These are phyloP conservation scores for Leucaena leucocephala DNA, from an alignment of 306 rosid genomes.

Conservation along the genomic window DNA sequence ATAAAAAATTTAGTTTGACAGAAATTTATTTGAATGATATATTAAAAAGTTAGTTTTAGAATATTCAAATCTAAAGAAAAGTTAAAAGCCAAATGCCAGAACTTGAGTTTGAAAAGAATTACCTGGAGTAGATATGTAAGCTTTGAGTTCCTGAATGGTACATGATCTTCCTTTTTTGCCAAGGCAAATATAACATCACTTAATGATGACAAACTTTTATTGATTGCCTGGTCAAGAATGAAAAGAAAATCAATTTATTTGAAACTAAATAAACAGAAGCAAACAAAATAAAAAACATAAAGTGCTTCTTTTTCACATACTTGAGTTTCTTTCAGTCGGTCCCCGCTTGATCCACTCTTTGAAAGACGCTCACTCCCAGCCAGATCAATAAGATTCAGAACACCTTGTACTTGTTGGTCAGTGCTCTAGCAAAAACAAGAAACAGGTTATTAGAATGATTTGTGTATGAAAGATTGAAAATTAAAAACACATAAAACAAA, in stretches of 20 bases:
- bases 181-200: conserved; percentile 93
- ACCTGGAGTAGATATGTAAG: conserved; percentile 99
- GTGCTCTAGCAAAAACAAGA: conserved; percentile 62
- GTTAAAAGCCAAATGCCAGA: no score
- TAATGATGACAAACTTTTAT: conserved; percentile 82
- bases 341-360: conserved; percentile 92
- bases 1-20: no score
- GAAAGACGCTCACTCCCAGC: conserved; percentile 99
- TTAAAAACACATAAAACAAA: conserved; percentile 2
- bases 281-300: conserved; percentile 16
- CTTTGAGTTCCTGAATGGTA: conserved; percentile 95
- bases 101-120: background rate
- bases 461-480: conserved; percentile 4
- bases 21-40: no score
- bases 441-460: conserved; percentile 12
- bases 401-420: conserved; percentile 95
- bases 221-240: conserved; percentile 68
- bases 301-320: conserved; percentile 44
- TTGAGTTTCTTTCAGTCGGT: conserved; percentile 95
- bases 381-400: conserved; percentile 93
- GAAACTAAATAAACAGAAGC: conserved; percentile 24
- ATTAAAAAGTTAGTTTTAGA: no score
- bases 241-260: conserved; percentile 23
- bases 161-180: conserved; percentile 94
- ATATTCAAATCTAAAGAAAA: no score